Evolutionary conservation across 2,329 filamentous ascomycete species (phyloP).

Genomic region (Beauveria caledonica): DNA sequence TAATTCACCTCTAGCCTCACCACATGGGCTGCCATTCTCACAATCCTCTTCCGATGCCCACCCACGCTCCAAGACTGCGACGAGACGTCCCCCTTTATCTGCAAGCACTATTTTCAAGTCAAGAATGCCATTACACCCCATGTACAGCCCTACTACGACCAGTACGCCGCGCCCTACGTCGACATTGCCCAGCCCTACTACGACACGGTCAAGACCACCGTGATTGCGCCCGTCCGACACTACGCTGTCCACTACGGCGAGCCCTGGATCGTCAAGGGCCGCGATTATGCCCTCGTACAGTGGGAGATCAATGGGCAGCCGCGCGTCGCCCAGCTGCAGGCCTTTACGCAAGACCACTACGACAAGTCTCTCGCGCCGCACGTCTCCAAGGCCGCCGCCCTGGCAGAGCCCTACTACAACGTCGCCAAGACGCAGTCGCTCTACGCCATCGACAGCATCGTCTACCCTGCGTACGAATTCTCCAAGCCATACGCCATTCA

Average conservation of each 20-base stretch:
- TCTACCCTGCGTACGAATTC: conserved; percentile 70
- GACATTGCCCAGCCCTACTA: conserved; percentile 71
- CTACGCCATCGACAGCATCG: conserved; percentile 61
- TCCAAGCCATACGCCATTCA: conserved; percentile 65
- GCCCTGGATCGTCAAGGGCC: conserved; percentile 60
- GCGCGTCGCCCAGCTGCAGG: conserved; percentile 58
- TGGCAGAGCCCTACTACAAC: conserved; percentile 64
- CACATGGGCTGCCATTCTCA: conserved; percentile 81
- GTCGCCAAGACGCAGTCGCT: conserved; percentile 53
- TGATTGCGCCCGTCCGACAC: conserved; percentile 60
- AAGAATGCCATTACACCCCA: conserved; percentile 60
- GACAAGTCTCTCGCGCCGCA: conserved; percentile 64
- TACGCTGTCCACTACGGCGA: conserved; percentile 67
- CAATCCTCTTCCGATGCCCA: conserved; percentile 76
- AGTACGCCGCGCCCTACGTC: conserved; percentile 78
- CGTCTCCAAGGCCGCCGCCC: conserved; percentile 51
- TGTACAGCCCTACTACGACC: conserved; percentile 74
- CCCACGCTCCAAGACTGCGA: conserved; percentile 57
- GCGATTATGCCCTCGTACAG: conserved; percentile 57
- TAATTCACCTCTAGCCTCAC: conserved; percentile 46
- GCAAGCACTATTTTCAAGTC: conserved; percentile 70
- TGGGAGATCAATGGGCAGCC: conserved; percentile 77
- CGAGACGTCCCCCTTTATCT: conserved; percentile 65
- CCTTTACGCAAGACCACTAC: conserved; percentile 57
- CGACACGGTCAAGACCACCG: conserved; percentile 47